Evolutionary conservation across 768 basidiomycete species (phyloP), one percentile per base, ranked within the genome.

Genomic region (Phylloporus sp.): DNA sequence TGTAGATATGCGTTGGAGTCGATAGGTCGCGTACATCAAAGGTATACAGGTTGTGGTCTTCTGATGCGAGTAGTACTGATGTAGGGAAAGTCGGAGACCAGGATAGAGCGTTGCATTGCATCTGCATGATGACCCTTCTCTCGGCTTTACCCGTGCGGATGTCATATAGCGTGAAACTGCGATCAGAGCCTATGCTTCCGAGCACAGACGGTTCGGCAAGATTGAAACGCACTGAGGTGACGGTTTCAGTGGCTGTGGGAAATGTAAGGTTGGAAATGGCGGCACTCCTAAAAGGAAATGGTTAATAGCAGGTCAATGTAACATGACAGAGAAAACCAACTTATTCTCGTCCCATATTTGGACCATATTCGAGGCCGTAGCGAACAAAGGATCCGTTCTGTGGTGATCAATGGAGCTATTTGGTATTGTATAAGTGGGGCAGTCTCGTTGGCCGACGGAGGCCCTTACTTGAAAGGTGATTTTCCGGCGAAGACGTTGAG

Each of bases 311-410:
- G n/a, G 17, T 1, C 43, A 20, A 32, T 13, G 17, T 14, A 14
- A 15, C 10, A 32, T 9, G 20, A 18, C 14, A 33, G 34, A 36
- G 27, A 33, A 27, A 9, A 54, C 3, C 14, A 28, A 91, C 89
- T 91, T 91, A 29, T 86, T 94, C 67, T 97, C 92, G 57, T 99
- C 96, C 96, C 96, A 99, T 55, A 99, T 77, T 64, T 98, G 95
- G 7, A 99, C 93, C 38, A 80, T 77, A 56, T 86, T 90, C 0
- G 92, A 95, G 3, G 92, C 93, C 0, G 95, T 94, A 1, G 93
- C 95, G 57, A 99, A 99, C 5, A 92, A 66, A n/a, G 85, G 74
- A 48, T 94, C 88, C 28, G 80, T 80, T 37, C 86, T 79, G 63
- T 98, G 96, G 61, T 97, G 96, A 57, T 97, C 92, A 67, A 99